These are phyloP conservation scores for Iberis pinnata DNA, from an alignment of 345 rosid genomes.

Conservation along the genomic window DNA sequence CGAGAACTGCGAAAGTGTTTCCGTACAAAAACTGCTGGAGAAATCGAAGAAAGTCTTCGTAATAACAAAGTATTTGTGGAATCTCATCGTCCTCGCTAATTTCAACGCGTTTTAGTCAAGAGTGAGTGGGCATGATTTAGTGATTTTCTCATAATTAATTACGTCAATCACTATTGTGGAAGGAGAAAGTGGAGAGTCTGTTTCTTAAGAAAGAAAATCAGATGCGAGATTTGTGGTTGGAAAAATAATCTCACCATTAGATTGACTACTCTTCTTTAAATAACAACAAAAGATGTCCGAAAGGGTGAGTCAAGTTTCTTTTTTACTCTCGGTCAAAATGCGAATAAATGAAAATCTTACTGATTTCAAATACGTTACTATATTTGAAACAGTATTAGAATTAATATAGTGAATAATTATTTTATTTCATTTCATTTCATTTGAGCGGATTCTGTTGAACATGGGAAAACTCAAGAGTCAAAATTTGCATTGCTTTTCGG, in stretches of 20 bases:
- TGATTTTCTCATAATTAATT: no score
- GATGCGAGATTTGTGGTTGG: conserved; percentile 27
- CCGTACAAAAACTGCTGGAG: conserved; percentile 30
- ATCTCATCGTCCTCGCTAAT: conserved; percentile 7
- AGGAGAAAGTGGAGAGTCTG: conserved; percentile 7
- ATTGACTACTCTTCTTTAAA: not conserved
- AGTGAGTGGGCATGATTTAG: not conserved
- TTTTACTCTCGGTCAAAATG: not conserved
- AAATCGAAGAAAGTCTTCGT: conserved; percentile 35
- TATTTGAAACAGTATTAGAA: conserved; percentile 8
- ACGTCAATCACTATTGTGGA: conserved; percentile 9
- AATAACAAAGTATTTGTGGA: no score
- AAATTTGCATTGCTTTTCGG: conserved; percentile 22
- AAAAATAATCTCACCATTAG: conserved; percentile 16
- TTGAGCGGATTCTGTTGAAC: conserved; percentile 17
- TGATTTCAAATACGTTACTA: conserved; percentile 6
- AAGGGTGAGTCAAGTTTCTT: conserved; percentile 13
- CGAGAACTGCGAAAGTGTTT: conserved; percentile 29
- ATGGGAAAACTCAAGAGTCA: conserved; percentile 23
- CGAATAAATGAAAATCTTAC: no score
- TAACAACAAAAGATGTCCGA: conserved; percentile 24
- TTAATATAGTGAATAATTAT: not conserved
- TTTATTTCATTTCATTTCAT: no score
- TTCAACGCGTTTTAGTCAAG: not conserved
- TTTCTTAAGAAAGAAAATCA: conserved; percentile 3